Base-by-base conservation (phyloP, 2,329 filamentous ascomycete genomes). In the Annulohypoxylon truncatum region DNA sequence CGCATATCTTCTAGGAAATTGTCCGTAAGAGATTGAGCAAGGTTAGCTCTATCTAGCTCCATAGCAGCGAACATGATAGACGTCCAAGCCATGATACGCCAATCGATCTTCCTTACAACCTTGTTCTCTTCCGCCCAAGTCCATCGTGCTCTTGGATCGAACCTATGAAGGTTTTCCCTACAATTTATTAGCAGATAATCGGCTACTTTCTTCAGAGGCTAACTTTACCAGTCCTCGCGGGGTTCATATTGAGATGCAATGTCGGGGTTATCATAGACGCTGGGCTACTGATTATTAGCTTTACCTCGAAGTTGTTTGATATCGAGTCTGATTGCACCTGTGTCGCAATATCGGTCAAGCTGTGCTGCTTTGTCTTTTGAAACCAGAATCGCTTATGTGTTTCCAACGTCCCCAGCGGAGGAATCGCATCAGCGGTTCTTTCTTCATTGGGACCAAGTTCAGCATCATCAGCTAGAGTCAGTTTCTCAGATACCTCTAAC, bases 61-160 rank as follows among this genome's bases (percentile, higher is more conserved):
- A 87, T 79, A 0, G 81, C 78, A 71, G 83, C 82, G 68, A 84
- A 84, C 80, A 82, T 83, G 63, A 84, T 70, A 33, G 83, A 83
- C 0, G 79, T 75, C 77, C 80, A 85, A 2, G 82, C 59, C 81
- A 83, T 82, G 61, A 85, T 83, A 13, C 69, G 69, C 69, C 65
- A 72, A 47, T 79, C 77, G 24, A 78, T 71, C 56, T 72, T 76
- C 10, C 71, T 63, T 12, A 78, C 68, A 5, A 79, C 68, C 2
- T 69, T 58, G 9, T 69, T 57, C 47, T 78, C 77, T 52, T 79
- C 77, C 2, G 50, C 66, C 76, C 76, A 78, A 0, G 75, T 78
- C 77, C 77, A 79, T 55, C 76, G 69, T 12, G 73, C 74, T 5
- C 64, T 61, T 0, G 77, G 76, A 46, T 79, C 77, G 28, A 79